Conservation (phyloP, 345 rosid genomes). For the Aquilaria malaccensis region DNA sequence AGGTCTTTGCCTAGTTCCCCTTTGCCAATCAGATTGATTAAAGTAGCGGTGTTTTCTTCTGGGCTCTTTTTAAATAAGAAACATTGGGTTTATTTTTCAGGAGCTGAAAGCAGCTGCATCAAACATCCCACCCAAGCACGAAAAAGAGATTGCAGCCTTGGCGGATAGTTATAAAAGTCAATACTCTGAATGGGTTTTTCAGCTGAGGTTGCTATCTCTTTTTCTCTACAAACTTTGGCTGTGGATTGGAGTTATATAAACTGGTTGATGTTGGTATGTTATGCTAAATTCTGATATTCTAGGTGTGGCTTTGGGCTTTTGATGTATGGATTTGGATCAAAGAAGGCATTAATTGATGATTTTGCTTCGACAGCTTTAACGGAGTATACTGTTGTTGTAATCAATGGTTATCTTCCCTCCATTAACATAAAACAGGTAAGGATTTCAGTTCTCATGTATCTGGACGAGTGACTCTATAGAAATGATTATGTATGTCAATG, state of each 20-base stretch:
- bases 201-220: constrained; percentile 39
- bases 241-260: neutral
- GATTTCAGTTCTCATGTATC: neutral
- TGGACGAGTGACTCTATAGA: neutral
- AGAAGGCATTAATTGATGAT: constrained; percentile 70
- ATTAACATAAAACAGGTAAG: constrained; percentile 77
- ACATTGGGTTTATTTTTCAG: constrained; percentile 22
- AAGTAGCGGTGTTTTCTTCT: neutral
- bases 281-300: constrained; percentile 6
- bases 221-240: neutral
- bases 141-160: constrained; percentile 45
- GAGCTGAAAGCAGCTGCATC: constrained; percentile 60
- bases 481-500: too few relatives aligned
- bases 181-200: constrained; percentile 68
- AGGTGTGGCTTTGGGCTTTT: constrained; percentile 93
- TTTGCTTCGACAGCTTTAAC: constrained; percentile 73
- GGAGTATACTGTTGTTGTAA: constrained; percentile 65
- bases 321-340: constrained; percentile 93
- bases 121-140: constrained; percentile 53
- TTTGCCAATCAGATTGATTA: neutral
- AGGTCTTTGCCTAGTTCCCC: constrained; percentile 30
- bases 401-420: constrained; percentile 88
- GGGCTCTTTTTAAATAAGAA: neutral
- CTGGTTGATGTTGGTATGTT: neutral
- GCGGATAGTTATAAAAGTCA: constrained; percentile 49